Percentiles rank a stretch among this genome's conserved stretches.
phyloP scores from a whole-genome alignment of 768 basidiomycete genomes.

The Collybia mongolica region DNA sequence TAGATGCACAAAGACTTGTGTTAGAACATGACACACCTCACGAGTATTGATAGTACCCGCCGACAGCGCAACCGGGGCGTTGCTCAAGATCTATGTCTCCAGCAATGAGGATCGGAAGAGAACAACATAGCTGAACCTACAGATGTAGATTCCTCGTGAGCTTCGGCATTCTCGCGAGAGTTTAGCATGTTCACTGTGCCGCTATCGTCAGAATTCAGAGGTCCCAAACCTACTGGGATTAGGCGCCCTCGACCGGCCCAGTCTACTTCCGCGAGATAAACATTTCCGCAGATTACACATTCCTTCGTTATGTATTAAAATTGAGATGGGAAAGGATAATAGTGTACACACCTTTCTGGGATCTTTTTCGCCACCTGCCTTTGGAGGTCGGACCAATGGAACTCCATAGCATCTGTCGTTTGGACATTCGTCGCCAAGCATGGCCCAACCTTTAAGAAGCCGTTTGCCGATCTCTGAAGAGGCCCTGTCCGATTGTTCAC shows the following conservation, averaged over 20 bases:
- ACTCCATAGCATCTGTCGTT: conserved; percentile 70
- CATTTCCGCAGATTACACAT: conserved; percentile 70
- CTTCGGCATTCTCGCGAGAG: background rate
- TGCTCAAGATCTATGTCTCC: no score
- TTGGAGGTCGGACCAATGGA: conserved; percentile 82
- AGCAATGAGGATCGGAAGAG: background rate
- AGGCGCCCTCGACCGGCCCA: conserved; percentile 47
- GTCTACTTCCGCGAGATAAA: conserved; percentile 57
- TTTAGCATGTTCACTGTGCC: background rate
- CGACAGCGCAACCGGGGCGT: no score
- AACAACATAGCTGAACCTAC: conserved; percentile 1
- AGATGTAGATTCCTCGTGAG: background rate
- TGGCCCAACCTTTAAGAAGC: conserved; percentile 81
- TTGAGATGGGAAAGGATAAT: background rate
- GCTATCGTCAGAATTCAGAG: conserved; percentile 10
- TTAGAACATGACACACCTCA: no score
- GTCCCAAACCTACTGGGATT: conserved; percentile 15
- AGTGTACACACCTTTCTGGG: conserved; percentile 56
- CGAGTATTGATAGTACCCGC: no score
- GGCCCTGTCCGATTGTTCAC: conserved; percentile 80
- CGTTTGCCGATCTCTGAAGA: conserved; percentile 78
- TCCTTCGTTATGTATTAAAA: conserved; percentile 42
- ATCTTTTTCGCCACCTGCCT: conserved; percentile 55
- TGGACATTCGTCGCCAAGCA: conserved; percentile 87
- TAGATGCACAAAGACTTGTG: no score